These are phyloP conservation scores for Primulina huaijiensis DNA, from an alignment of 257 asterid genomes.

Conservation along the genomic window DNA sequence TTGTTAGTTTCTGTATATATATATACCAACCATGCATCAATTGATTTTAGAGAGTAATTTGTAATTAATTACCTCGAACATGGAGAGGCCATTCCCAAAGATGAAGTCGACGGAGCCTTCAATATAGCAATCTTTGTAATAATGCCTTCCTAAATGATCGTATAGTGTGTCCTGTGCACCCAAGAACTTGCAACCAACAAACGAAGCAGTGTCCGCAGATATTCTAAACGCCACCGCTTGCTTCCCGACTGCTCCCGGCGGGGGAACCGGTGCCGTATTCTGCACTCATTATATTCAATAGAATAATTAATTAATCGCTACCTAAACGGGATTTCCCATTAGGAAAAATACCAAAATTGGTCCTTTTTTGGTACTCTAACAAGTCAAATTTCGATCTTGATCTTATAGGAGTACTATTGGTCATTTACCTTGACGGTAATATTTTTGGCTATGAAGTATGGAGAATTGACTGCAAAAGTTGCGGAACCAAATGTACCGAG, in stretches of 20 bases:
- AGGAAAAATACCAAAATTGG: too few species aligned
- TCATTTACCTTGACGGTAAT: slow-evolving; percentile 68
- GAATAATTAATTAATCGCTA: background rate
- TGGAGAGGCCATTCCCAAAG: slow-evolving; percentile 80
- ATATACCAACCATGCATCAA: too few species aligned
- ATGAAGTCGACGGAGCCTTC: slow-evolving; percentile 95
- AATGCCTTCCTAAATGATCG: slow-evolving; percentile 83
- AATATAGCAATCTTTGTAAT: slow-evolving; percentile 82
- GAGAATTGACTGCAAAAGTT: slow-evolving; percentile 86
- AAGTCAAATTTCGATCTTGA: too few species aligned
- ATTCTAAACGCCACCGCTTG: slow-evolving; percentile 92
- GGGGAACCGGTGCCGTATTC: slow-evolving; percentile 85
- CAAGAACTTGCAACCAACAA: slow-evolving; percentile 71
- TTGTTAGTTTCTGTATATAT: too few species aligned
- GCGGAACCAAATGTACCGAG: slow-evolving; percentile 91
- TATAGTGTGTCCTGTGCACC: slow-evolving; percentile 94
- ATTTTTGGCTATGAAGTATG: slow-evolving; percentile 73
- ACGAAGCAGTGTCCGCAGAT: slow-evolving; percentile 83
- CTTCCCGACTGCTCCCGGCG: slow-evolving; percentile 78
- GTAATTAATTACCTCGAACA: slow-evolving; percentile 60
- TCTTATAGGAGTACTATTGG: too few species aligned
- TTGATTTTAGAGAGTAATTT: background rate
- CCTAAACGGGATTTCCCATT: background rate
- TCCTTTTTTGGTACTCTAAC: too few species aligned
- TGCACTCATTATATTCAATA: slow-evolving; percentile 19